Evolutionary conservation across 2,329 filamentous ascomycete species (phyloP).

Genomic region (Thelonectria blattea): DNA sequence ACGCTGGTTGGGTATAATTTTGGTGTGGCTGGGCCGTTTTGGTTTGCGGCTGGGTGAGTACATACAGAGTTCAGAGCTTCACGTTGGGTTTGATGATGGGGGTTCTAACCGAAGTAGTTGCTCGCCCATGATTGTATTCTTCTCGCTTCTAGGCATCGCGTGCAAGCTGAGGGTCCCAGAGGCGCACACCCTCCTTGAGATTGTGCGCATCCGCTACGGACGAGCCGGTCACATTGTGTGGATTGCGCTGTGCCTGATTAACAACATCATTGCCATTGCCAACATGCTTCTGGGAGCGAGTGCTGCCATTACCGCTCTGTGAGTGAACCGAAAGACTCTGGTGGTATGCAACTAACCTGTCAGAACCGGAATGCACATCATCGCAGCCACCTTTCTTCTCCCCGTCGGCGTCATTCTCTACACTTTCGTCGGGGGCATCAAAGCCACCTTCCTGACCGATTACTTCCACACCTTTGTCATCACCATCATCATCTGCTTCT

Average conservation of each 20-base stretch:
- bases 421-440: constrained; percentile 49
- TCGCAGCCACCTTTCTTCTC: constrained; percentile 55
- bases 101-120: constrained; percentile 38
- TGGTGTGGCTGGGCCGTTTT: constrained; percentile 61
- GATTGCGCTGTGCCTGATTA: constrained; percentile 58
- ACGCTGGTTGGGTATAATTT: constrained; percentile 59
- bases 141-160: constrained; percentile 56
- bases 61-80: too few relatives aligned
- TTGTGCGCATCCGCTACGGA: constrained; percentile 59
- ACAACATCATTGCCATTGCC: constrained; percentile 59
- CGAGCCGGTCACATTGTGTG: constrained; percentile 55
- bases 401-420: constrained; percentile 48
- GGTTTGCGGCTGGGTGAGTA: constrained; percentile 58
- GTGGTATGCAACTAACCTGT: too few relatives aligned
- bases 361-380: constrained; percentile 56
- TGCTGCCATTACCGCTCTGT: constrained; percentile 44
- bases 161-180: constrained; percentile 60
- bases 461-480: constrained; percentile 63
- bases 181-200: constrained; percentile 60
- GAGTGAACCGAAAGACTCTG: constrained; percentile 10
- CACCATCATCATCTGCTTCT: constrained; percentile 57
- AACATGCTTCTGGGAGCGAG: constrained; percentile 56
- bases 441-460: constrained; percentile 54
- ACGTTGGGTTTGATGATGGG: background rate
- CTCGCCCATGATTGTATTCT: constrained; percentile 62